Evolutionary conservation across 108 stramenopile genomes (phyloP).

Genomic region (Nitzschia sp.): DNA sequence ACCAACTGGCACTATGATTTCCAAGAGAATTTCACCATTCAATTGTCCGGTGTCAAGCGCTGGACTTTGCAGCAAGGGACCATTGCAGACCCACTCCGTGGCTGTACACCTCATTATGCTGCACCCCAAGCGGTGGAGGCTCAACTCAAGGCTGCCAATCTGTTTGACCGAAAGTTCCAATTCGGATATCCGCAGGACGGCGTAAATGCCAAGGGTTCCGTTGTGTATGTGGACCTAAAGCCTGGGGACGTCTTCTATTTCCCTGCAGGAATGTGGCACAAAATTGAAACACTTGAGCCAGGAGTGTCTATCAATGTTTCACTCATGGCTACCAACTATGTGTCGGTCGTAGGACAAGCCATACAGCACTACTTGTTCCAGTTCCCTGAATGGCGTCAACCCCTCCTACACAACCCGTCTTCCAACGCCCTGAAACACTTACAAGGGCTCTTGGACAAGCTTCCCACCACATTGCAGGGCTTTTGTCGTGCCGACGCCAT

Average conservation of each 20-base stretch:
- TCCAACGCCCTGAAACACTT: conserved; percentile 39
- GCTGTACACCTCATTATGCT: conserved; percentile 88
- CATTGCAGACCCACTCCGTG: conserved; percentile 72
- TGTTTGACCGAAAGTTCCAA: conserved; percentile 47
- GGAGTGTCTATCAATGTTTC: conserved; percentile 86
- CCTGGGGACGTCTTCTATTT: conserved; percentile 91
- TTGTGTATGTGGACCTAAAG: conserved; percentile 47
- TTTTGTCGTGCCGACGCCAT: conserved; percentile 49
- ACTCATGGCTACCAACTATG: conserved; percentile 84
- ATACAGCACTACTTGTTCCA: conserved; percentile 71
- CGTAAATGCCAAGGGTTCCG: conserved; percentile 56
- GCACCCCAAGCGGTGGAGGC: conserved; percentile 69
- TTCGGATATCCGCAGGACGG: conserved; percentile 52
- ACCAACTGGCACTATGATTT: conserved; percentile 92
- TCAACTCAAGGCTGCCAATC: conserved; percentile 77
- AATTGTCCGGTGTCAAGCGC: conserved; percentile 76
- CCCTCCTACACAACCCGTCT: conserved; percentile 30
- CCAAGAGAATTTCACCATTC: conserved; percentile 94
- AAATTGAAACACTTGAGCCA: conserved; percentile 76
- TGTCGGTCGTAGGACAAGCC: conserved; percentile 60
- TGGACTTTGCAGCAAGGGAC: conserved; percentile 78
- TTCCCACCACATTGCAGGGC: conserved; percentile 44
- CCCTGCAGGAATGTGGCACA: conserved; percentile 91
- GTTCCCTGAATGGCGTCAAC: conserved; percentile 66
- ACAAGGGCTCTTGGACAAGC: conserved; percentile 43